Percentiles rank a stretch among this genome's conserved stretches.
These are phyloP conservation scores for Fusarium xylarioides DNA, from an alignment of 2,329 filamentous ascomycete genomes.

Conservation along the genomic window DNA sequence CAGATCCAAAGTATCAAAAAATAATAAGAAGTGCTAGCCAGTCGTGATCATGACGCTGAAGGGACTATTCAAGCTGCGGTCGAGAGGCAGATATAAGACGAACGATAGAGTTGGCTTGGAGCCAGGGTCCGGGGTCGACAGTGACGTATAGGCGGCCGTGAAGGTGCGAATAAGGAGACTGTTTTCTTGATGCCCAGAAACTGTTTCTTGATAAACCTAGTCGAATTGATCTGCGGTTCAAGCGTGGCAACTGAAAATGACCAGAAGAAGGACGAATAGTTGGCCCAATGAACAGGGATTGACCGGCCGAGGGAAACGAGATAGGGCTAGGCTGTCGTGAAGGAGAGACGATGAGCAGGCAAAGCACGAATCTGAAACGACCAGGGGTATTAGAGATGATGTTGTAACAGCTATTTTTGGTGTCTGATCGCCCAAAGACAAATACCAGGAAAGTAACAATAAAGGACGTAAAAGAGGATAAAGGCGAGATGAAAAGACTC, in stretches of 20 bases:
- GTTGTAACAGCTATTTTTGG: slow-evolving; percentile 21
- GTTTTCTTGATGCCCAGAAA: slow-evolving; percentile 17
- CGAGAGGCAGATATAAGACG: slow-evolving; percentile 16
- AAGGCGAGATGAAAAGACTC: slow-evolving; percentile 1
- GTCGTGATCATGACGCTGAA: slow-evolving; percentile 13
- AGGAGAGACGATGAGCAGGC: slow-evolving; percentile 15
- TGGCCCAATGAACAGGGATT: slow-evolving; percentile 19
- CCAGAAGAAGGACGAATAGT: slow-evolving; percentile 8
- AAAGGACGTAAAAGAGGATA: background rate
- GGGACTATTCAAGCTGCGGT: slow-evolving; percentile 13
- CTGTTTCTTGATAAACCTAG: slow-evolving; percentile 34
- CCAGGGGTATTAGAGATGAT: slow-evolving; percentile 17
- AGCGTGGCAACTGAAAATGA: slow-evolving; percentile 7
- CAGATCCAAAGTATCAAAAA: slow-evolving; percentile 10
- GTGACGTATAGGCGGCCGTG: slow-evolving; percentile 28
- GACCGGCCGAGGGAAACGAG: slow-evolving; percentile 13
- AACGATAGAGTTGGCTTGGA: slow-evolving; percentile 4
- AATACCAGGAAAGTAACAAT: slow-evolving; percentile 6
- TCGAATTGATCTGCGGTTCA: slow-evolving; percentile 26
- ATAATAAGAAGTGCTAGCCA: slow-evolving; percentile 8
- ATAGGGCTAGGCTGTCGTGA: slow-evolving; percentile 24
- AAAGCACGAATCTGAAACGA: slow-evolving; percentile 27
- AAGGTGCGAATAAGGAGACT: slow-evolving; percentile 16
- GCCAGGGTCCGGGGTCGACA: slow-evolving; percentile 16
- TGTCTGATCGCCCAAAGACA: slow-evolving; percentile 8